Conservation (phyloP, 305 asterid genomes). For the Fraxinus latifolia region DNA sequence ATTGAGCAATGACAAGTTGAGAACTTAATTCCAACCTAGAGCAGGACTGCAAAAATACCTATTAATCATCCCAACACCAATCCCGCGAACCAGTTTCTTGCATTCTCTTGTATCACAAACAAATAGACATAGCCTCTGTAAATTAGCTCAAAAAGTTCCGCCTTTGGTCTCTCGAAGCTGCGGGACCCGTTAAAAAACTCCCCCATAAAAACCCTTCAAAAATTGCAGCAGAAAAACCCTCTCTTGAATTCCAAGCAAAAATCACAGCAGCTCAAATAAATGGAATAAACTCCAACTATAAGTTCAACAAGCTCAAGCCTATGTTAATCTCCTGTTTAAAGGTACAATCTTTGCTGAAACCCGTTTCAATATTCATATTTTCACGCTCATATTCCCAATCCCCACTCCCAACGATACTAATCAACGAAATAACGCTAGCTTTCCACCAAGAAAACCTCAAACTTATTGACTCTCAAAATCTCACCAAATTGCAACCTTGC, state of each 20-base stretch:
- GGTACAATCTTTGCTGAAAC: constrained; percentile 28
- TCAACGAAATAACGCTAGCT: constrained; percentile 26
- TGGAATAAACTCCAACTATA: constrained; percentile 13
- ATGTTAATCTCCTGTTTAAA: constrained; percentile 31
- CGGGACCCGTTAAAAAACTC: not conserved
- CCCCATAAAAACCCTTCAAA: not conserved
- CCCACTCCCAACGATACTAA: constrained; percentile 14
- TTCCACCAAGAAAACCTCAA: constrained; percentile 27
- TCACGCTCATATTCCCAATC: constrained; percentile 21
- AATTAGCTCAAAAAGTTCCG: not conserved
- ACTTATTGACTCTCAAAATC: constrained; percentile 23
- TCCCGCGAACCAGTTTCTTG: not conserved
- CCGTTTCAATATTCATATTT: constrained; percentile 19
- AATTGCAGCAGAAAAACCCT: not conserved
- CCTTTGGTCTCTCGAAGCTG: not conserved
- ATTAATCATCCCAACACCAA: not conserved
- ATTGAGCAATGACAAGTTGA: no score
- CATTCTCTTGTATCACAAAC: not conserved
- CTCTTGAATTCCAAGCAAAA: not conserved
- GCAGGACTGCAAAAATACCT: not conserved
- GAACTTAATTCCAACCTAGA: no score
- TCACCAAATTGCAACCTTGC: constrained; percentile 23
- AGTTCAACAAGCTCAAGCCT: not conserved
- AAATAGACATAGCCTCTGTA: not conserved
- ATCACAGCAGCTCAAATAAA: constrained; percentile 11